phyloP scores from a whole-genome alignment of 208 protist genomes.

The Tritrichomonas foetus region DNA sequence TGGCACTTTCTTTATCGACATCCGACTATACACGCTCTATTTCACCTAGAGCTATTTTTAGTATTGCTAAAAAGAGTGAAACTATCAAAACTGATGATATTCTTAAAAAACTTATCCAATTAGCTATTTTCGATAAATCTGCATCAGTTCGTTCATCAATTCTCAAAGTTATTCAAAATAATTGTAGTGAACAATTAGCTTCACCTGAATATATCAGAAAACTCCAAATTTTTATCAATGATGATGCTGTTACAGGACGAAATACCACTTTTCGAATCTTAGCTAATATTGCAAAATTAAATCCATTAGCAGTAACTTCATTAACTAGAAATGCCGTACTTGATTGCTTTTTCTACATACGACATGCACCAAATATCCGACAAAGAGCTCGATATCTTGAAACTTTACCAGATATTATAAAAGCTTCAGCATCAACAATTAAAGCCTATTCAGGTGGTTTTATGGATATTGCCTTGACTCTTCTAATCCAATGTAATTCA shows the following conservation, averaged over 20 bases:
- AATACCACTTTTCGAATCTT: neutral
- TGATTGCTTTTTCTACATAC: neutral
- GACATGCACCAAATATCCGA: neutral
- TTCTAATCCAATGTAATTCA: neutral
- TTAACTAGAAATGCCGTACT: neutral
- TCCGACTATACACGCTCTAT: neutral
- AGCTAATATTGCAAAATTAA: neutral
- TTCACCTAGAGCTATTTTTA: neutral
- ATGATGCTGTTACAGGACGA: neutral
- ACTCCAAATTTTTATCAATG: neutral
- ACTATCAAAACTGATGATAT: neutral
- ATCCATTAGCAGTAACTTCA: neutral
- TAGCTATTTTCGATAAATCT: neutral
- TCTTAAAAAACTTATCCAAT: neutral
- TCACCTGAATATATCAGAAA: neutral
- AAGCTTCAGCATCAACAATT: neutral
- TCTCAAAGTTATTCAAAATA: neutral
- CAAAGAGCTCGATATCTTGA: neutral
- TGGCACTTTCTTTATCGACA: neutral
- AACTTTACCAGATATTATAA: constrained; percentile 2
- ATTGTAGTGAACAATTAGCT: neutral
- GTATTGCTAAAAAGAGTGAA: neutral
- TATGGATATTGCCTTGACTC: neutral
- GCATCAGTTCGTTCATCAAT: neutral
- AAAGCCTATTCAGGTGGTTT: neutral